A percentile compares a stretch with the other conserved stretches of the same genome.
These are phyloP conservation scores for Danielia reshetovae DNA, from an alignment of 805 yeast genomes.

Conservation along the genomic window DNA sequence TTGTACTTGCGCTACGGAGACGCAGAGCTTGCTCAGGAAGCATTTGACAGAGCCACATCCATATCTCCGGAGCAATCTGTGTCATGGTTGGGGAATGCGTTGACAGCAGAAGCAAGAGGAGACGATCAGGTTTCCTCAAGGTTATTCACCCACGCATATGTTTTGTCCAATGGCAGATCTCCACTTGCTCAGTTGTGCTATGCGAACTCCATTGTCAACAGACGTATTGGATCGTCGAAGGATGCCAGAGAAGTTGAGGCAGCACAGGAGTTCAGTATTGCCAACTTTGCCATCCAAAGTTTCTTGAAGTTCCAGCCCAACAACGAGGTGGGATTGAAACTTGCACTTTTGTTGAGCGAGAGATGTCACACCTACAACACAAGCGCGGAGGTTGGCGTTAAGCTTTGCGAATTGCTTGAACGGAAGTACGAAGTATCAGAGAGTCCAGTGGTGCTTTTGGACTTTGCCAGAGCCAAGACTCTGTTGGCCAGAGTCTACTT, in stretches of 20 bases:
- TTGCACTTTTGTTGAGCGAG: constrained; percentile 59
- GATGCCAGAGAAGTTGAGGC: constrained; percentile 54
- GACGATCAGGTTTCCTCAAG: constrained; percentile 47
- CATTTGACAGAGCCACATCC: constrained; percentile 72
- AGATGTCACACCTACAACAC: constrained; percentile 58
- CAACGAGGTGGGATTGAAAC: constrained; percentile 53
- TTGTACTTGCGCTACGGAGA: constrained; percentile 70
- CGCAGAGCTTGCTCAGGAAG: constrained; percentile 63
- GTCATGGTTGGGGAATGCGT: constrained; percentile 87
- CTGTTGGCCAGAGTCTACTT: constrained; percentile 70
- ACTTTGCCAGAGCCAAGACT: constrained; percentile 58
- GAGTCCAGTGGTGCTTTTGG: constrained; percentile 39
- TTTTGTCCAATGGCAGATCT: constrained; percentile 69
- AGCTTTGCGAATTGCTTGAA: constrained; percentile 50
- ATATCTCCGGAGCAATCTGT: constrained; percentile 70
- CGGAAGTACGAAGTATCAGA: constrained; percentile 54
- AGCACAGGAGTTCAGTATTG: constrained; percentile 62
- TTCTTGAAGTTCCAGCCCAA: constrained; percentile 60
- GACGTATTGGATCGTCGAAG: constrained; percentile 38
- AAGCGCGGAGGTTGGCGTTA: constrained; percentile 47
- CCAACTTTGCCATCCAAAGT: constrained; percentile 61
- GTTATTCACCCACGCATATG: constrained; percentile 73
- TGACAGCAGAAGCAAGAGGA: constrained; percentile 52
- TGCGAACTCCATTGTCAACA: constrained; percentile 54
- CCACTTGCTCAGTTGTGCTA: constrained; percentile 68